These are phyloP conservation scores for Entomortierella parvispora DNA, from an alignment of 192 early-diverging fungal genomes.

Conservation along the genomic window DNA sequence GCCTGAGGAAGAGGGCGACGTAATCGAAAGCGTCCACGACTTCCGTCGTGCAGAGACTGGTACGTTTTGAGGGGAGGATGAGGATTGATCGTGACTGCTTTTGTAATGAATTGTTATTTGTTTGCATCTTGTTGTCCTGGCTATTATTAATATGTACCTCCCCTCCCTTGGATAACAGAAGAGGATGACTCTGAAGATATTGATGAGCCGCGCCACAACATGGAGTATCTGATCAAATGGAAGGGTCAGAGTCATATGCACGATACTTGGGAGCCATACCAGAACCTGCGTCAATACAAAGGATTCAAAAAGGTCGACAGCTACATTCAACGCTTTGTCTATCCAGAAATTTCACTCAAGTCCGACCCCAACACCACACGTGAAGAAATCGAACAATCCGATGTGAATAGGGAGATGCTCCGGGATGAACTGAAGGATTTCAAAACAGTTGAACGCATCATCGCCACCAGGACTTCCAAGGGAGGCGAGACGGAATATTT, in stretches of 20 bases:
- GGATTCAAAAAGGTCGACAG: constrained; percentile 92
- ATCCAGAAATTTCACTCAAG: constrained; percentile 63
- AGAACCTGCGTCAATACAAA: constrained; percentile 74
- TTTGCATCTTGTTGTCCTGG: background rate
- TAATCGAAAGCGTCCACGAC: constrained; percentile 67
- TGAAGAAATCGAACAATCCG: constrained; percentile 91
- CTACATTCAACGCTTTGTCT: constrained; percentile 76
- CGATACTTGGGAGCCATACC: constrained; percentile 88
- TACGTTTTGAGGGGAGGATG: background rate
- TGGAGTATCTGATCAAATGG: constrained; percentile 96
- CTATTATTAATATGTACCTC: constrained; percentile 5
- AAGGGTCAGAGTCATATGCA: constrained; percentile 89
- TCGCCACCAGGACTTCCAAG: constrained; percentile 69
- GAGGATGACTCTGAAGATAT: constrained; percentile 25
- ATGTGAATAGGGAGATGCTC: constrained; percentile 85
- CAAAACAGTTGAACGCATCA: constrained; percentile 89
- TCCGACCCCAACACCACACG: constrained; percentile 64
- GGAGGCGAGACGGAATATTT: constrained; percentile 83
- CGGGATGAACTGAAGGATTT: constrained; percentile 86
- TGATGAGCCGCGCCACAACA: constrained; percentile 61
- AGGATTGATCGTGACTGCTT: background rate
- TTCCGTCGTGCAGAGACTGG: constrained; percentile 55
- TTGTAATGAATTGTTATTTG: too few relatives aligned
- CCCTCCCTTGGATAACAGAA: background rate
- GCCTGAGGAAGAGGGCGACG: constrained; percentile 62